phyloP scores from a whole-genome alignment of 495 filamentous ascomycete genomes.

The Daldinia loculata region DNA sequence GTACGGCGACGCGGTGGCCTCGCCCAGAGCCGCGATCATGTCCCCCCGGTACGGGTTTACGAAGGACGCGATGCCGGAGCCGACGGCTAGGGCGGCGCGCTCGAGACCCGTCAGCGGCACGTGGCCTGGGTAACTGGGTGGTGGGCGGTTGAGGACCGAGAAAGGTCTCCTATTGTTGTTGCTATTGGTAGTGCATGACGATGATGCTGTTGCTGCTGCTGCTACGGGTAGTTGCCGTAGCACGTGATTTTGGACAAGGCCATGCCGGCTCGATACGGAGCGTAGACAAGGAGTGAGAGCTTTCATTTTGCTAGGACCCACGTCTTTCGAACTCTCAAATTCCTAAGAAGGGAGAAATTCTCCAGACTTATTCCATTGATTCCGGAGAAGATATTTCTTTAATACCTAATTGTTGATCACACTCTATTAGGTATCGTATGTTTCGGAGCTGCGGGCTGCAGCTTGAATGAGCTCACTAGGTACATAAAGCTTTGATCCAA shows the following conservation, averaged over 20 bases:
- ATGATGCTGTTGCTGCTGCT: neutral
- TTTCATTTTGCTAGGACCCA: slow-evolving; percentile 28
- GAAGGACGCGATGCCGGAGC: slow-evolving; percentile 82
- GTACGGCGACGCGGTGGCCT: slow-evolving; percentile 92
- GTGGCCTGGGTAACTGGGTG: slow-evolving; percentile 89
- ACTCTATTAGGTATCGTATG: slow-evolving; percentile 21
- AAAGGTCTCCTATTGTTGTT: slow-evolving; percentile 53
- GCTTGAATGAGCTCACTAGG: slow-evolving; percentile 16
- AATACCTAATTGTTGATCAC: neutral
- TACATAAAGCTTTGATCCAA: slow-evolving; percentile 15
- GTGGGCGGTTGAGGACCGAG: slow-evolving; percentile 81
- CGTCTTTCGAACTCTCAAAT: neutral
- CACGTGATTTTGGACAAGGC: slow-evolving; percentile 14
- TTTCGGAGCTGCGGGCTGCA: slow-evolving; percentile 4
- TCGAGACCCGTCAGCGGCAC: slow-evolving; percentile 84
- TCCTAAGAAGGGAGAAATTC: neutral
- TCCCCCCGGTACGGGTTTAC: slow-evolving; percentile 84
- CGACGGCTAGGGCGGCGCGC: slow-evolving; percentile 77
- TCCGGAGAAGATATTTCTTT: neutral
- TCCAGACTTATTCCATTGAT: neutral
- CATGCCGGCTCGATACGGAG: slow-evolving; percentile 30
- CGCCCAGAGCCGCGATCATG: slow-evolving; percentile 91
- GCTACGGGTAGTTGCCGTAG: slow-evolving; percentile 2
- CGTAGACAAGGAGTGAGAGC: slow-evolving; percentile 31
- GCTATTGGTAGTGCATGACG: neutral